Evolutionary conservation across 129 eudicot species (phyloP), one percentile per base, ranked within the genome.

Genomic region (Centella asiatica): DNA sequence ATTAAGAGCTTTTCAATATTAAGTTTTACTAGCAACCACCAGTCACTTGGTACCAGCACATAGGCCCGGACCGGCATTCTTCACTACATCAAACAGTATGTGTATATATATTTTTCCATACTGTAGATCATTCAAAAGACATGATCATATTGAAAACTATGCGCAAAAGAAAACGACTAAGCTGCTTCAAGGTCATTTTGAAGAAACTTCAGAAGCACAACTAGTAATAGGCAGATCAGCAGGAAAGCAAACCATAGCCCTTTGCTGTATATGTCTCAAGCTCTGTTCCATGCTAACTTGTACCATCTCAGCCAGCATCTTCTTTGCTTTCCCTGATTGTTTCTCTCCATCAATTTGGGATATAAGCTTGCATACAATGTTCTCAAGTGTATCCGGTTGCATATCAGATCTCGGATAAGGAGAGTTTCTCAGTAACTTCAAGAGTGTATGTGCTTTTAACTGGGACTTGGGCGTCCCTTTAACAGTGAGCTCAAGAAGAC

Each of bases 241-340:
- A 17, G 85, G 85, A 42, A 78, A 75, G 69, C 80, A 82, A 7
- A 82, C 81, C 62, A 82, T 65, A 9, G 84, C 88, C 72, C 84
- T 56, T 45, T 69, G 78, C 39, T 82, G 88, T 59, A 82, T 57
- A 59, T 78, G 84, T 63, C 74, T 65, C 51, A 82, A 69, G 68
- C 99, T 93, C 72, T 85, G 93, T 52, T 93, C 96, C 99, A 88
- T 93, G 62, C 99, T 93, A 54, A 66, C 81, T 79, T 78, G 85
- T n/a, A 82, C 84, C 88, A 82, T 82, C 72, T 82, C 88, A 3
- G 84, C 60, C 22, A 82, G 76, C 88, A 82, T 78, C 71, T 75
- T 69, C 69, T 78, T 78, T 23, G 84, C 84, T 47, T 82, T 82
- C 22, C 82, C 79, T 0, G 71, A 57, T 60, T 82, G 84, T 17